A percentile compares a stretch with the other conserved stretches of the same genome.
Evolutionary conservation across 148 eudicot genomes (phyloP).

Genomic region (Rhododendron ferrugineum): DNA sequence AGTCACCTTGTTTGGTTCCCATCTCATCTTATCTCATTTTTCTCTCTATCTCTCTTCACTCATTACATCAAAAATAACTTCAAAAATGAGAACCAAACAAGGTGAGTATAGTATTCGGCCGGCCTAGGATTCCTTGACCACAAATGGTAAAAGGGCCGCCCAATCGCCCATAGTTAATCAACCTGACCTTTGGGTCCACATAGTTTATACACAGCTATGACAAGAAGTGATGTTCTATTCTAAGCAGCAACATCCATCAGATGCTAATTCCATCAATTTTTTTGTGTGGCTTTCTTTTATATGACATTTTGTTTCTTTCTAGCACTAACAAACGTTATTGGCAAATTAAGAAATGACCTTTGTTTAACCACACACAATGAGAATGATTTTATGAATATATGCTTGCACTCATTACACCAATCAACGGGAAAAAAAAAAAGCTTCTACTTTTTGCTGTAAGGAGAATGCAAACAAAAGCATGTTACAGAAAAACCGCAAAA

Average conservation of each 20-base stretch:
- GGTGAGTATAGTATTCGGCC: too few species aligned
- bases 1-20: too few species aligned
- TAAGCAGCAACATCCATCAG: background rate
- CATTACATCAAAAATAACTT: too few species aligned
- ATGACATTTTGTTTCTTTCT: background rate
- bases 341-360: background rate
- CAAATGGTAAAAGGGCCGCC: background rate
- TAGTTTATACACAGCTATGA: background rate
- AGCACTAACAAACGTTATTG: background rate
- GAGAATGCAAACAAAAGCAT: background rate
- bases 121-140: background rate
- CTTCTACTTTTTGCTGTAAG: background rate
- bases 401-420: too few species aligned
- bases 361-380: background rate
- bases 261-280: background rate
- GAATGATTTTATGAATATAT: background rate
- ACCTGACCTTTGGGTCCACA: background rate
- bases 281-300: background rate
- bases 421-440: background rate
- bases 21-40: too few species aligned
- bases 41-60: too few species aligned
- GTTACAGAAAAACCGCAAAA: background rate
- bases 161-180: background rate
- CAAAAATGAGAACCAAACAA: too few species aligned
- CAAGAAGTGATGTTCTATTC: background rate